Percentiles rank a stretch among this genome's conserved stretches.
phyloP scores from a whole-genome alignment of 257 asterid species.

The Scutellaria barbata region DNA sequence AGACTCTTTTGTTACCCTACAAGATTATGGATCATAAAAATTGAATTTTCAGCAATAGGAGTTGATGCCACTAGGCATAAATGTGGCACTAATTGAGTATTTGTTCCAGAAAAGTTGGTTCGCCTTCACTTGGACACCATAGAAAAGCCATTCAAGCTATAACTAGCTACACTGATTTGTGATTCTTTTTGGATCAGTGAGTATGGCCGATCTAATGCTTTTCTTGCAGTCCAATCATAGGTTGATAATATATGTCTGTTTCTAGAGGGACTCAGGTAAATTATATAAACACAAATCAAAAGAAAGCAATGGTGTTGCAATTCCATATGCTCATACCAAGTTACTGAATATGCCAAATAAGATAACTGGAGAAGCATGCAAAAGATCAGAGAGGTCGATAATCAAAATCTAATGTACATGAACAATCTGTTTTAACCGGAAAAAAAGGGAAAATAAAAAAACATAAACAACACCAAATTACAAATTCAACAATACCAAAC shows the following conservation, averaged over 20 bases:
- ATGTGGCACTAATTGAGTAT: background rate
- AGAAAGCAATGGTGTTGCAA: background rate
- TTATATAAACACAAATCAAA: background rate
- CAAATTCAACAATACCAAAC: constrained; percentile 10
- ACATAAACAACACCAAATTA: constrained; percentile 15
- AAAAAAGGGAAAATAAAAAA: background rate
- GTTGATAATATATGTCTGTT: background rate
- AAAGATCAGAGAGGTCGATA: background rate
- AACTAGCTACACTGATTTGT: background rate
- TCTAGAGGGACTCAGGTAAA: background rate
- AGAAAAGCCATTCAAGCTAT: background rate
- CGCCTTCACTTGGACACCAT: background rate
- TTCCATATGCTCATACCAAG: constrained; percentile 11
- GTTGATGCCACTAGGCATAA: background rate
- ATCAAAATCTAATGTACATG: no score
- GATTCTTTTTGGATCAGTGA: background rate
- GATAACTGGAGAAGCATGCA: background rate
- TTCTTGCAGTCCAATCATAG: background rate
- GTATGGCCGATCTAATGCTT: background rate
- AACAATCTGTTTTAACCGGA: no score
- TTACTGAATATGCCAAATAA: constrained; percentile 7
- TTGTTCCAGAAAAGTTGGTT: background rate
- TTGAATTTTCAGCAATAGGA: background rate
- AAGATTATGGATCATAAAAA: background rate
- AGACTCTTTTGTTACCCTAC: background rate